Evolutionary conservation across 495 filamentous ascomycete genomes (phyloP).

Genomic region (Penicillium taxi): DNA sequence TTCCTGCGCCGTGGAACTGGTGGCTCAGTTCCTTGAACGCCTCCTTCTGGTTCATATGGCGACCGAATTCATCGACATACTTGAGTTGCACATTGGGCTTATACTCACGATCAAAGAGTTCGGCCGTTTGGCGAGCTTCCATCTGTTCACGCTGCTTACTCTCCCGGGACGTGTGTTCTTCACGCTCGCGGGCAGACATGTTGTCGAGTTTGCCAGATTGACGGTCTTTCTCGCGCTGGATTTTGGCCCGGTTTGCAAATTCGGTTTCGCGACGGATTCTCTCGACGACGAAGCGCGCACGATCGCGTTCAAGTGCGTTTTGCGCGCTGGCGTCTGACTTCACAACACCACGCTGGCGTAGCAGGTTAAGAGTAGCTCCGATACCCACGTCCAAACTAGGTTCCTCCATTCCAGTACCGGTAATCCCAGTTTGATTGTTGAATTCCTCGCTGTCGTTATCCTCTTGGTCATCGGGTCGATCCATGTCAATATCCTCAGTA

Average conservation of each 20-base stretch:
- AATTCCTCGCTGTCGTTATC: slow-evolving; percentile 44
- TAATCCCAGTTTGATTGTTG: slow-evolving; percentile 51
- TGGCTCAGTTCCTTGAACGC: slow-evolving; percentile 93
- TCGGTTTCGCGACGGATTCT: slow-evolving; percentile 65
- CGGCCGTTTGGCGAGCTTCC: slow-evolving; percentile 69
- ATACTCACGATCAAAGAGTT: slow-evolving; percentile 79
- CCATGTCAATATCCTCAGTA: slow-evolving; percentile 53
- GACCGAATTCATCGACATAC: slow-evolving; percentile 82
- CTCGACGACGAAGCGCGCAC: slow-evolving; percentile 72
- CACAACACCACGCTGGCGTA: slow-evolving; percentile 75
- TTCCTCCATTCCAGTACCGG: slow-evolving; percentile 74
- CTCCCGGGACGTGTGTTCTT: slow-evolving; percentile 77
- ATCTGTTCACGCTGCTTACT: slow-evolving; percentile 80
- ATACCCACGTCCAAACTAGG: slow-evolving; percentile 67
- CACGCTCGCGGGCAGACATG: slow-evolving; percentile 84
- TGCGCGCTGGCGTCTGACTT: slow-evolving; percentile 53
- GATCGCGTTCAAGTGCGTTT: slow-evolving; percentile 63
- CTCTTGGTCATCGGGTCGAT: slow-evolving; percentile 48
- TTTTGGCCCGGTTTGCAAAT: slow-evolving; percentile 68
- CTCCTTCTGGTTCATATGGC: slow-evolving; percentile 83
- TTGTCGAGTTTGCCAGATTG: slow-evolving; percentile 70
- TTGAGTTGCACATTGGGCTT: slow-evolving; percentile 82
- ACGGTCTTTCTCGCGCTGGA: slow-evolving; percentile 81
- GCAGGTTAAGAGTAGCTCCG: slow-evolving; percentile 70
- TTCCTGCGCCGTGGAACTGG: slow-evolving; percentile 97